phyloP scores from a whole-genome alignment of 192 early-diverging fungal species.

The Umbelopsis isabellina region DNA sequence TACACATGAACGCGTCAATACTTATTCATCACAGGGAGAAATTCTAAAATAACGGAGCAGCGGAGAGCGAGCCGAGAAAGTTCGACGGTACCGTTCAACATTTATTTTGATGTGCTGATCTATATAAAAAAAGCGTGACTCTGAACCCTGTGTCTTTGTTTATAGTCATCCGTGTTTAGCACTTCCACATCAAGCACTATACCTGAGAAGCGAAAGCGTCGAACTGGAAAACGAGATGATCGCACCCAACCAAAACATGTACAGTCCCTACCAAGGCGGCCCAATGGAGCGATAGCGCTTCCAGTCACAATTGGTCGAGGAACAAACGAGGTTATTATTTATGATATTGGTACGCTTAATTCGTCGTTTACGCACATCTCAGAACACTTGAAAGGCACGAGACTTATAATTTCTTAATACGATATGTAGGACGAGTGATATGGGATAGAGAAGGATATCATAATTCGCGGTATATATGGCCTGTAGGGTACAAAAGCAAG shows the following conservation, averaged over 20 bases:
- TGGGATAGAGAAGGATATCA: constrained; percentile 67
- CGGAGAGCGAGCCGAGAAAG: constrained; percentile 32
- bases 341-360: constrained; percentile 49
- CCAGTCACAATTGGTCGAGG: constrained; percentile 65
- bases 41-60: constrained; percentile 29
- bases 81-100: constrained; percentile 3
- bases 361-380: too few species aligned
- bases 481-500: constrained; percentile 68
- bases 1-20: too few species aligned
- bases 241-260: constrained; percentile 61
- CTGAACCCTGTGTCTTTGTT: not conserved
- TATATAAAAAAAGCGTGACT: not conserved
- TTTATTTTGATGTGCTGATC: constrained; percentile 11
- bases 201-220: constrained; percentile 44
- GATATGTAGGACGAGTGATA: constrained; percentile 45
- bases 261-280: constrained; percentile 54
- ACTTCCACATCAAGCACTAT: constrained; percentile 16
- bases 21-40: constrained; percentile 13
- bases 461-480: constrained; percentile 71
- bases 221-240: constrained; percentile 59
- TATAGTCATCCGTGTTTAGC: not conserved
- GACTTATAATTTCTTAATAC: not conserved
- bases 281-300: constrained; percentile 53
- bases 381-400: not conserved
- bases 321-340: constrained; percentile 63